Evolutionary conservation across 352 stramenopile species (phyloP).

Genomic region (Globisporangium nodosum): DNA sequence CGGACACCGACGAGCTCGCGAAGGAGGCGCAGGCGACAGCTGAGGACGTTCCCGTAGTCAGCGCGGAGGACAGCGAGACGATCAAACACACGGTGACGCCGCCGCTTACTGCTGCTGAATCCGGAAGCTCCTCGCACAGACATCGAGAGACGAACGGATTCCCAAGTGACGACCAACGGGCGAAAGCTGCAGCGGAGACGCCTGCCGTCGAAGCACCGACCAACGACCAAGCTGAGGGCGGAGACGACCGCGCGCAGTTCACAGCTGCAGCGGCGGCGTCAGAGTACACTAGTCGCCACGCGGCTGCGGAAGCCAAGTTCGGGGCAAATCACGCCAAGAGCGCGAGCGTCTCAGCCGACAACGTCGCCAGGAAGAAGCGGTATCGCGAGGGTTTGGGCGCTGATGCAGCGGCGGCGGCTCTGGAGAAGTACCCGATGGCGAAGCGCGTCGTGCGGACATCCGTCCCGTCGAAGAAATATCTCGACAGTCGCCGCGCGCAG

Average conservation of each 20-base stretch:
- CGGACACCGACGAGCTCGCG: slow-evolving; percentile 5
- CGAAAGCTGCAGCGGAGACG: not conserved
- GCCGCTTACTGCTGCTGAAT: too few relatives aligned
- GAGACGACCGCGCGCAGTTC: not conserved
- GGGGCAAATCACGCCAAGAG: slow-evolving; percentile 3
- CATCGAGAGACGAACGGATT: not conserved
- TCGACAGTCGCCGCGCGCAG: slow-evolving; percentile 21
- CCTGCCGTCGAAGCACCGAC: not conserved
- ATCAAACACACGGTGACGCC: too few relatives aligned
- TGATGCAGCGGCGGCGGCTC: slow-evolving; percentile 2
- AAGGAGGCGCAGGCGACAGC: slow-evolving; percentile 3
- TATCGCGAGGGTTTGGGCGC: slow-evolving; percentile 5
- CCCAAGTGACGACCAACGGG: not conserved
- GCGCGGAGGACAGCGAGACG: not conserved
- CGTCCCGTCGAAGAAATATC: slow-evolving; percentile 40
- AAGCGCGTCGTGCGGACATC: slow-evolving; percentile 35
- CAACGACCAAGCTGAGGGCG: not conserved
- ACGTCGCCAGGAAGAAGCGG: slow-evolving; percentile 16
- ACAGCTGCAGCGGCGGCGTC: not conserved
- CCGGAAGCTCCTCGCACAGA: not conserved
- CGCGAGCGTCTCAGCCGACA: slow-evolving; percentile 7
- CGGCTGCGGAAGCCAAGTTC: not conserved
- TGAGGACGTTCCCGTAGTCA: too few relatives aligned
- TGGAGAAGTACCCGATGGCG: slow-evolving; percentile 3
- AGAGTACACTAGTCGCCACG: not conserved